Percentiles rank a stretch among this genome's conserved stretches.
Evolutionary conservation across 78 protist species (phyloP).

Genomic region (slime mould (Dictyostelium discoideum)): dicty_2.7 NC_007089.4:3164501-3165000

Average conservation of each 20-base stretch:
- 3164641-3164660: slow-evolving; percentile 18
- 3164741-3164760: no score
- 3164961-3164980: slow-evolving; percentile 70
- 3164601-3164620: slow-evolving; percentile 75
- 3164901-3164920: slow-evolving; percentile 61
- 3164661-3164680: slow-evolving; percentile 38
- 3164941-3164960: slow-evolving; percentile 61
- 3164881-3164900: slow-evolving; percentile 33
- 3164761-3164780: background rate
- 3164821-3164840: slow-evolving; percentile 61
- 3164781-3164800: slow-evolving; percentile 58
- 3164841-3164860: slow-evolving; percentile 51
- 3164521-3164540: slow-evolving; percentile 8
- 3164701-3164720: background rate
- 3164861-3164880: slow-evolving; percentile 48
- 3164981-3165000: slow-evolving; percentile 43
- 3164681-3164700: slow-evolving; percentile 9
- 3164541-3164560: slow-evolving; percentile 39
- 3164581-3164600: slow-evolving; percentile 52
- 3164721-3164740: background rate
- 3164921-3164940: slow-evolving; percentile 53
- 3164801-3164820: slow-evolving; percentile 21
- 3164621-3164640: slow-evolving; percentile 67
- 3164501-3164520: slow-evolving; percentile 44
- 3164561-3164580: slow-evolving; percentile 20